phyloP scores from a whole-genome alignment of 306 rosid species.

The Acmispon strigosus region DNA sequence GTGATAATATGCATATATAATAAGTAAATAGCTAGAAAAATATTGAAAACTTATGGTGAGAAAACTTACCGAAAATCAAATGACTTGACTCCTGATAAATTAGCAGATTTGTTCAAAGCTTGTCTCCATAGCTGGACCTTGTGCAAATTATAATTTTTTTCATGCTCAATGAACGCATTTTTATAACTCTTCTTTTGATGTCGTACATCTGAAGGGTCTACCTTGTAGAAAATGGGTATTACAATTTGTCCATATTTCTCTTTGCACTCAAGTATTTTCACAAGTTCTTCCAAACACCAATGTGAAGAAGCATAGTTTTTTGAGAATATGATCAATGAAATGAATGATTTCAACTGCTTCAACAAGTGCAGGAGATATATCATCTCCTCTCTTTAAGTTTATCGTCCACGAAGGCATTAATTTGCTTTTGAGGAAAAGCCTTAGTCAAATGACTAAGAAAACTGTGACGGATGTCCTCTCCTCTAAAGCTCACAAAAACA shows the following conservation, averaged over 20 bases:
- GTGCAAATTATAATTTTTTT: not conserved
- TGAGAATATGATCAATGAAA: too few relatives aligned
- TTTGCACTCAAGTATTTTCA: too few relatives aligned
- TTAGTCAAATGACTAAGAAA: not conserved
- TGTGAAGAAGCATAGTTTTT: too few relatives aligned
- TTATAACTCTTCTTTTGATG: not conserved
- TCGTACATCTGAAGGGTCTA: not conserved
- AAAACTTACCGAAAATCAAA: not conserved
- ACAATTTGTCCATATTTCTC: not conserved
- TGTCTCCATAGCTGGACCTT: not conserved
- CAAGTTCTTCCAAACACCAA: too few relatives aligned
- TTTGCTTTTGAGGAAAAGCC: not conserved
- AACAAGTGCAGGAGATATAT: not conserved
- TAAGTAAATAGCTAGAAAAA: too few relatives aligned
- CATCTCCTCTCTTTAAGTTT: not conserved
- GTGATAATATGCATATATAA: too few relatives aligned
- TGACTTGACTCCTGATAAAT: too few relatives aligned
- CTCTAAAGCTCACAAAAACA: not conserved
- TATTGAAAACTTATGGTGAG: too few relatives aligned
- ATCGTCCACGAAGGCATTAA: not conserved
- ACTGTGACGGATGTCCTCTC: not conserved
- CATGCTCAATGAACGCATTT: not conserved
- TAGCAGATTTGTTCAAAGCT: not conserved
- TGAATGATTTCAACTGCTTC: not conserved
- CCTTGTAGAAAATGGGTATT: not conserved